Conservation (phyloP, 73 alveolate genomes). For the Breviolum minutum region DNA sequence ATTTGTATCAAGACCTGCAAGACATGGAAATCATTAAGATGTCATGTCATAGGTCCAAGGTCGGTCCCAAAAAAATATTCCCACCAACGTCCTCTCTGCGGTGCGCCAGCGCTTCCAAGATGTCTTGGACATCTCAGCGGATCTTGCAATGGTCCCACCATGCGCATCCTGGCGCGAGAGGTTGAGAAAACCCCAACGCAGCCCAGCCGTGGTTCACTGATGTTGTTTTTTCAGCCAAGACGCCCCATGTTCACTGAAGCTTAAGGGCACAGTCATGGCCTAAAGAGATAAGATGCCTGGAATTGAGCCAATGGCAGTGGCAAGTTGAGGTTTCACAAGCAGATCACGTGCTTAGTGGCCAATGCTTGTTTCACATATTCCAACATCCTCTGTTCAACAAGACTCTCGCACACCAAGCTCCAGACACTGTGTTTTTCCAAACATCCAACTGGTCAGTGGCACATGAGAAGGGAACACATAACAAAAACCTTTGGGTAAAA, state of each 20-base stretch:
- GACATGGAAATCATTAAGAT: not conserved
- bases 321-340: not conserved
- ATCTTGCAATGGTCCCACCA: slow-evolving; percentile 52
- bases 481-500: too few relatives aligned
- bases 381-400: too few relatives aligned
- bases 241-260: slow-evolving; percentile 52
- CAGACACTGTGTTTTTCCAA: slow-evolving; percentile 35
- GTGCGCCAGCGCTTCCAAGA: slow-evolving; percentile 79
- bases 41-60: too few relatives aligned
- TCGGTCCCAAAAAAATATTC: not conserved
- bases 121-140: slow-evolving; percentile 53
- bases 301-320: not conserved
- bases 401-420: not conserved
- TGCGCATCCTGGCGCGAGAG: not conserved
- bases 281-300: slow-evolving; percentile 32
- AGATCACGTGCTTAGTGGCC: not conserved
- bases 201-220: not conserved
- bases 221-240: not conserved
- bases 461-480: too few relatives aligned
- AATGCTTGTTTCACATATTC: not conserved
- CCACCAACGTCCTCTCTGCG: not conserved
- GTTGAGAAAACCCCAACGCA: too few relatives aligned
- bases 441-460: slow-evolving; percentile 1
- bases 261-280: slow-evolving; percentile 39
- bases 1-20: not conserved